Conservation (phyloP, 495 filamentous ascomycete species). For the Neurospora sp. region DNA sequence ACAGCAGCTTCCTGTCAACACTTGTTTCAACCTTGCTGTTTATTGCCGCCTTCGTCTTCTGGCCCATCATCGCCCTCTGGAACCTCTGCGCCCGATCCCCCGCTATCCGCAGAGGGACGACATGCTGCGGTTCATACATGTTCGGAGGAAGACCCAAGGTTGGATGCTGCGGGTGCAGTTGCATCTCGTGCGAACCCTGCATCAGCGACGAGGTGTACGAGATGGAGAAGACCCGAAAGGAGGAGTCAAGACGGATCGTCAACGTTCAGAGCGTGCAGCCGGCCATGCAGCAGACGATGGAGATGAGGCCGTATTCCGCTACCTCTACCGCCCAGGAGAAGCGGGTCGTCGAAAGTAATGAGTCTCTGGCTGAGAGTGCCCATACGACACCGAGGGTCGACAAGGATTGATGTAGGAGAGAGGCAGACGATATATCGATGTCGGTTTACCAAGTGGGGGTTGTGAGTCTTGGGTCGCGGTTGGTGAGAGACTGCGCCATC, state of each 20-base stretch:
- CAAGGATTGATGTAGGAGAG: not conserved
- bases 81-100: constrained; percentile 1
- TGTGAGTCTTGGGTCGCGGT: not conserved
- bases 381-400: not conserved
- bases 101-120: not conserved
- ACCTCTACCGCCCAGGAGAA: not conserved
- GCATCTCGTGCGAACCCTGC: not conserved
- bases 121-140: not conserved
- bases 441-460: not conserved
- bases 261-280: not conserved
- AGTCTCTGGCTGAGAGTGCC: not conserved
- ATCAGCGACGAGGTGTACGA: constrained; percentile 3
- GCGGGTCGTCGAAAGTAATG: not conserved
- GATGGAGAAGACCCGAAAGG: not conserved
- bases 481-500: not conserved
- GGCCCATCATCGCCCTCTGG: constrained; percentile 5
- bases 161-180: not conserved
- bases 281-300: not conserved
- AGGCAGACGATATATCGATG: not conserved
- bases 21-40: not conserved
- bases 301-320: not conserved
- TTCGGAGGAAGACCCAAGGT: not conserved
- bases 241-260: not conserved
- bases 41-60: not conserved
- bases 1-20: not conserved